Evolutionary conservation across 768 basidiomycete species (phyloP).

Genomic region (Suillus lakei): DNA sequence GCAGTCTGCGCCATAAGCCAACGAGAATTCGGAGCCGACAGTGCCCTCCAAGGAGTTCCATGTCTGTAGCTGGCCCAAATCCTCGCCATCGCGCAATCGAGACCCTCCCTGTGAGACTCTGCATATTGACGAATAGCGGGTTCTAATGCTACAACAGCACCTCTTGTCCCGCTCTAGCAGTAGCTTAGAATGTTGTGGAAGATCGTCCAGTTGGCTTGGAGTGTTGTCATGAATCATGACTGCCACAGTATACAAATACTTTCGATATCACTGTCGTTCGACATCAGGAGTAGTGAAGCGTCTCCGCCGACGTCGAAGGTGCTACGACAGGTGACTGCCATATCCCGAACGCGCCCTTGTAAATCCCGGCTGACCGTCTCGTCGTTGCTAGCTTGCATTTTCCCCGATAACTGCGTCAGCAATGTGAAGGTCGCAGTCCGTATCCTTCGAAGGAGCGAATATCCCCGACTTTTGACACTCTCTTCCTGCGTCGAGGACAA

Average conservation of each 20-base stretch:
- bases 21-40: constrained; percentile 17
- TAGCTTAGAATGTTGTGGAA: constrained; percentile 14
- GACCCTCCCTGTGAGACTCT: constrained; percentile 10
- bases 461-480: constrained; percentile 20
- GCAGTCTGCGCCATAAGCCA: constrained; percentile 30
- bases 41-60: constrained; percentile 24
- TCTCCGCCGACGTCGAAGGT: constrained; percentile 32
- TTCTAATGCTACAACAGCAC: constrained; percentile 31
- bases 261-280: constrained; percentile 29
- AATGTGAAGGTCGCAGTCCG: constrained; percentile 41
- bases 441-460: constrained; percentile 34
- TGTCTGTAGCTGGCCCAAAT: constrained; percentile 32
- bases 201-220: constrained; percentile 14
- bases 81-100: constrained; percentile 23
- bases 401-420: constrained; percentile 38
- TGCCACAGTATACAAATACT: constrained; percentile 24
- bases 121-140: constrained; percentile 9
- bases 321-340: constrained; percentile 44
- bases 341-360: constrained; percentile 36
- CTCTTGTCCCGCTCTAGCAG: constrained; percentile 37
- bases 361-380: constrained; percentile 17
- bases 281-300: constrained; percentile 19
- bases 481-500: constrained; percentile 29
- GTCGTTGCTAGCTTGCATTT: constrained; percentile 18
- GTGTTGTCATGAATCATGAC: constrained; percentile 33